Conservation (phyloP, 768 basidiomycete species). For the Exidia glandulosa region DNA sequence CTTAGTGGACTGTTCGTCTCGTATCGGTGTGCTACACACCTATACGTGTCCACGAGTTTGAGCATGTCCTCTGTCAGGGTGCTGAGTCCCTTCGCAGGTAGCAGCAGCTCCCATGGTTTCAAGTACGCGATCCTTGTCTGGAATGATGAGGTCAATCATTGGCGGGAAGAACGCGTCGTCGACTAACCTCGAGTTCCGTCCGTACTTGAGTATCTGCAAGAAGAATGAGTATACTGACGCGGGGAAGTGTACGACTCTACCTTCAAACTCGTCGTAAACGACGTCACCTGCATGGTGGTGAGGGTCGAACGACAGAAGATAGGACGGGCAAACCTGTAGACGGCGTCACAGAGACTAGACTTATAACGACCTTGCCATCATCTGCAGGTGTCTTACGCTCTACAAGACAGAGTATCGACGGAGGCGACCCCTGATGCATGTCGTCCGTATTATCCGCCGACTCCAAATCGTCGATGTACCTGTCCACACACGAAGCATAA, state of each 20-base stretch:
- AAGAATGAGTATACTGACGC: conserved; percentile 3
- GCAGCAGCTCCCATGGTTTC: conserved; percentile 69
- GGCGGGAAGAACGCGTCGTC: background rate
- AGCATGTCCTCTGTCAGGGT: conserved; percentile 68
- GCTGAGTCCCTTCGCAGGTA: conserved; percentile 50
- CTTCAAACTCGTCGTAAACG: conserved; percentile 84
- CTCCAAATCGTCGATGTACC: conserved; percentile 62
- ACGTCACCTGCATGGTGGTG: conserved; percentile 52
- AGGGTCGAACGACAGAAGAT: background rate
- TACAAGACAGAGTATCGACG: conserved; percentile 68
- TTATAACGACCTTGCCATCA: conserved; percentile 39
- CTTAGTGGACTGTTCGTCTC: conserved; percentile 1
- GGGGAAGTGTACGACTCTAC: conserved; percentile 22
- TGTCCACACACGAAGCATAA: conserved; percentile 20
- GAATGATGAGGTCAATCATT: conserved; percentile 1
- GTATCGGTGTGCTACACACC: conserved; percentile 45
- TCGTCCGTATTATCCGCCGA: conserved; percentile 17
- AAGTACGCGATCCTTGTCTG: conserved; percentile 83
- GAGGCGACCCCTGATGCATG: conserved; percentile 35
- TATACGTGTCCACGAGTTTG: conserved; percentile 22
- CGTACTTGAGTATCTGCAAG: conserved; percentile 66
- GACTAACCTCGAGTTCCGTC: conserved; percentile 69
- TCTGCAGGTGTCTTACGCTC: conserved; percentile 13
- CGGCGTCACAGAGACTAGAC: conserved; percentile 70
- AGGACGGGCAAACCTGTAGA: conserved; percentile 33